Conservation (phyloP, 75 land plant species). For the Picea sitchensis region DNA sequence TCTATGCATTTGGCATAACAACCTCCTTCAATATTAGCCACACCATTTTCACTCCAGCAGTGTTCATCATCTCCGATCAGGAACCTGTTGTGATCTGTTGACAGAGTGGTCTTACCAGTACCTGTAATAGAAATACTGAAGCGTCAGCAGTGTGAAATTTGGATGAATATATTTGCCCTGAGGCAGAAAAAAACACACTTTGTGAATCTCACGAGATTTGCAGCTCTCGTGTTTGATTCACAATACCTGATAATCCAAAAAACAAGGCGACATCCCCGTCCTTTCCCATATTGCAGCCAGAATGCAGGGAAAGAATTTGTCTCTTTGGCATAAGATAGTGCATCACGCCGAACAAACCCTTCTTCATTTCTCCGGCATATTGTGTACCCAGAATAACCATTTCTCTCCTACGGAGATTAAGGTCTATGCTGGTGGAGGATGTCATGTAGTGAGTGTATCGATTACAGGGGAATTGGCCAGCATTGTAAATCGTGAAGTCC, state of each 20-base stretch:
- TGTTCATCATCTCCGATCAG: conserved; percentile 97
- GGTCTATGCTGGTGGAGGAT: conserved; percentile 86
- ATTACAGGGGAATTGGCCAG: conserved; percentile 19
- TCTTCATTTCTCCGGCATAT: conserved; percentile 99
- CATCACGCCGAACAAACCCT: conserved; percentile 97
- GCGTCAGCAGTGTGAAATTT: too few relatives aligned
- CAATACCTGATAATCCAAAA: conserved; percentile 92
- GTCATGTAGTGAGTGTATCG: conserved; percentile 21
- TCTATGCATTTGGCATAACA: conserved; percentile 98
- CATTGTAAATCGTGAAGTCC: conserved; percentile 17
- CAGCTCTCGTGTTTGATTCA: background rate
- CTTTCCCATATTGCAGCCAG: conserved; percentile 98
- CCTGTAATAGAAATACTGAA: conserved; percentile 31
- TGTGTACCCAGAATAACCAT: conserved; percentile 99
- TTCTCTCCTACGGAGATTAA: conserved; percentile 90
- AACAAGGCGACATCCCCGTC: conserved; percentile 96
- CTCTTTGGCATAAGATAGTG: conserved; percentile 97
- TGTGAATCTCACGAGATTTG: background rate
- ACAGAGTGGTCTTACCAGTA: conserved; percentile 97
- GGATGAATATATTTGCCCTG: too few relatives aligned
- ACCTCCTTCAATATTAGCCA: conserved; percentile 98
- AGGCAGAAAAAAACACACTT: too few relatives aligned
- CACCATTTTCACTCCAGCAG: conserved; percentile 93
- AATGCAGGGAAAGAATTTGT: conserved; percentile 86
- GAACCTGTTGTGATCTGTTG: conserved; percentile 83